Percentiles rank a stretch among this genome's conserved stretches.
phyloP scores from a whole-genome alignment of 257 asterid genomes.

The Prunella vulgaris region DNA sequence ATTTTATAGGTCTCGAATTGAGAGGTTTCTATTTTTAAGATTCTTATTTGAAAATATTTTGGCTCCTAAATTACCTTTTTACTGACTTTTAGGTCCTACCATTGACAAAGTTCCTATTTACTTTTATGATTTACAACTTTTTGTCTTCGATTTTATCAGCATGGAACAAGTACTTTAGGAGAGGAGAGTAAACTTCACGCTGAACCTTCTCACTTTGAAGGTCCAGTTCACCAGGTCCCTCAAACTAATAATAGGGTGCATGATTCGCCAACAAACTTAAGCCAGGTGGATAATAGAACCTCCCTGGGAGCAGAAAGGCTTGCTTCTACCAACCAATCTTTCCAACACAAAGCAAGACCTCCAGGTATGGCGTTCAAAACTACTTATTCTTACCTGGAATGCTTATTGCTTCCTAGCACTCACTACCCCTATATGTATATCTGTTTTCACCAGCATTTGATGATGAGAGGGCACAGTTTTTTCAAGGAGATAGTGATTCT shows the following conservation, averaged over 20 bases:
- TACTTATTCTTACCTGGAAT: too few species aligned
- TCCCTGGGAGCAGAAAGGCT: constrained; percentile 33
- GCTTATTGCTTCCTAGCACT: too few species aligned
- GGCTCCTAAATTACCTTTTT: too few species aligned
- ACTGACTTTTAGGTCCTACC: too few species aligned
- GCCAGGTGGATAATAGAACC: constrained; percentile 33
- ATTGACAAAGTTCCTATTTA: too few species aligned
- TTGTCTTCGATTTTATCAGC: constrained; percentile 37
- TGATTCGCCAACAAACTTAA: constrained; percentile 21
- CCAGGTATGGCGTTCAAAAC: too few species aligned
- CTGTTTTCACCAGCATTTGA: constrained; percentile 19
- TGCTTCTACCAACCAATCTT: constrained; percentile 7
- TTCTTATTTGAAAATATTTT: too few species aligned
- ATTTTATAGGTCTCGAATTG: too few species aligned
- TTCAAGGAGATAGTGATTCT: constrained; percentile 26
- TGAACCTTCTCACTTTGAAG: constrained; percentile 26
- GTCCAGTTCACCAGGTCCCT: constrained; percentile 31
- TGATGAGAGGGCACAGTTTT: constrained; percentile 31
- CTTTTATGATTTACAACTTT: not conserved
- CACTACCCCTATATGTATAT: not conserved
- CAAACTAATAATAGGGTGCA: constrained; percentile 24
- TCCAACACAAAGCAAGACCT: too few species aligned
- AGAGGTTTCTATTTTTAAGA: too few species aligned
- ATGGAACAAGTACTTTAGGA: constrained; percentile 46
- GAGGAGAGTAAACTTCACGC: constrained; percentile 26